A percentile compares a stretch with the other conserved stretches of the same genome.
phyloP scores from a whole-genome alignment of 1,284 basidiomycete species.

The Melampsora occidentalis region DNA sequence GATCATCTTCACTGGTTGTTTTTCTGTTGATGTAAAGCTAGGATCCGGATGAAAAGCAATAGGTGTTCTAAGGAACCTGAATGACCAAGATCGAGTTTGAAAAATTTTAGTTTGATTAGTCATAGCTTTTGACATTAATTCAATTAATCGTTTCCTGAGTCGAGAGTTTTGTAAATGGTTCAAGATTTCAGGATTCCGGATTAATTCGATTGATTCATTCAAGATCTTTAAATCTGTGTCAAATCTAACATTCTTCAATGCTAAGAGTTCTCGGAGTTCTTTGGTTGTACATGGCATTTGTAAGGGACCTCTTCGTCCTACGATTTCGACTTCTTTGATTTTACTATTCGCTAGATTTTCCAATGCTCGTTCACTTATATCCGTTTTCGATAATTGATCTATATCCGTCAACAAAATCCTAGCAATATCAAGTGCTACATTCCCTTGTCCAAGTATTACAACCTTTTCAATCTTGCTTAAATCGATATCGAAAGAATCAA shows the following conservation, averaged over 20 bases:
- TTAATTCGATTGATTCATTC: conserved; percentile 52
- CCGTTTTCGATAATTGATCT: conserved; percentile 67
- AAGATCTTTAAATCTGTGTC: conserved; percentile 53
- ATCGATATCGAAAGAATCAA: conserved; percentile 57
- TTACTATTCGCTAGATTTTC: conserved; percentile 64
- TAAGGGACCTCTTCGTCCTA: conserved; percentile 80
- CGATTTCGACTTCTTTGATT: conserved; percentile 74
- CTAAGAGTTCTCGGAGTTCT: conserved; percentile 86
- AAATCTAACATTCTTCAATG: conserved; percentile 70
- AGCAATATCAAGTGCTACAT: conserved; percentile 91
- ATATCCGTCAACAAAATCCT: conserved; percentile 75
- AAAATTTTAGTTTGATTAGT: not conserved
- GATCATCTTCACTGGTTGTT: not conserved
- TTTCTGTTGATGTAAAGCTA: not conserved
- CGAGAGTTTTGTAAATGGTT: conserved; percentile 51
- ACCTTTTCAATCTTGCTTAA: conserved; percentile 68
- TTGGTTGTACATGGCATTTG: conserved; percentile 92
- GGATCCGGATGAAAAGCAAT: conserved; percentile 18
- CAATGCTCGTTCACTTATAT: conserved; percentile 75
- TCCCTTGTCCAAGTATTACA: conserved; percentile 88
- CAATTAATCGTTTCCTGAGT: conserved; percentile 58
- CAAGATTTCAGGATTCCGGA: conserved; percentile 48
- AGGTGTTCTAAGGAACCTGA: conserved; percentile 40
- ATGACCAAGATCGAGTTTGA: conserved; percentile 27
- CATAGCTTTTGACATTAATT: conserved; percentile 54